These are phyloP conservation scores for Solanum phureja DNA, from an alignment of 257 asterid genomes.

Conservation along the genomic window DNA sequence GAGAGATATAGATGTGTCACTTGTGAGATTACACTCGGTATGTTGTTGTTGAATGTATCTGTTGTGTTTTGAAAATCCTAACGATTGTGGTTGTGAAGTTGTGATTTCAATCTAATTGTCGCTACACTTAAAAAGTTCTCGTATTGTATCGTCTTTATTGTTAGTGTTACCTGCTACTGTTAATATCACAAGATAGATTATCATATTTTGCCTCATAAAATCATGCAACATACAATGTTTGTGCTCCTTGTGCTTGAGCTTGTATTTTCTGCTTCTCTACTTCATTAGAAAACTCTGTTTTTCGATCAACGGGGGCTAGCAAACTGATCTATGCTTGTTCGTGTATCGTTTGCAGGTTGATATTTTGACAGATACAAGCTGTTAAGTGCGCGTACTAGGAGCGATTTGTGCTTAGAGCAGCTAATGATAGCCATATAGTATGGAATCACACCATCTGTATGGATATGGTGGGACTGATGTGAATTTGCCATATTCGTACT, in stretches of 20 bases:
- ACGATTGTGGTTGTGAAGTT: not conserved
- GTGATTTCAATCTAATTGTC: not conserved
- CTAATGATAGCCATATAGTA: constrained; percentile 10
- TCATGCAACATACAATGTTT: not conserved
- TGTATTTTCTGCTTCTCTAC: not conserved
- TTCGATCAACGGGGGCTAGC: not conserved
- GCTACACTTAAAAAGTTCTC: not conserved
- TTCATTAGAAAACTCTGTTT: not conserved
- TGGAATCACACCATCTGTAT: constrained; percentile 24
- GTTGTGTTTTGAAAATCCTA: not conserved
- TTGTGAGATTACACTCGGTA: not conserved
- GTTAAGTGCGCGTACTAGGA: not conserved
- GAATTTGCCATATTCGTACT: constrained; percentile 10
- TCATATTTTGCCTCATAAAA: not conserved
- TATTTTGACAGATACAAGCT: not conserved
- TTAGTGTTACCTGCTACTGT: not conserved
- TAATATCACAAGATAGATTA: not conserved
- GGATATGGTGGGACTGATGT: constrained; percentile 18
- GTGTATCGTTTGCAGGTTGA: not conserved
- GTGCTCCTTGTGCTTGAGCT: not conserved
- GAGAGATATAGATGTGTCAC: not conserved
- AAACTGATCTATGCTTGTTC: not conserved
- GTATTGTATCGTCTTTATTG: not conserved
- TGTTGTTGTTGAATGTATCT: not conserved
- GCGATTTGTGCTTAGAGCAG: not conserved